Percentiles rank a stretch among this genome's conserved stretches.
Conservation (phyloP, 75 land plant species). For the Cryptomeria japonica region DNA sequence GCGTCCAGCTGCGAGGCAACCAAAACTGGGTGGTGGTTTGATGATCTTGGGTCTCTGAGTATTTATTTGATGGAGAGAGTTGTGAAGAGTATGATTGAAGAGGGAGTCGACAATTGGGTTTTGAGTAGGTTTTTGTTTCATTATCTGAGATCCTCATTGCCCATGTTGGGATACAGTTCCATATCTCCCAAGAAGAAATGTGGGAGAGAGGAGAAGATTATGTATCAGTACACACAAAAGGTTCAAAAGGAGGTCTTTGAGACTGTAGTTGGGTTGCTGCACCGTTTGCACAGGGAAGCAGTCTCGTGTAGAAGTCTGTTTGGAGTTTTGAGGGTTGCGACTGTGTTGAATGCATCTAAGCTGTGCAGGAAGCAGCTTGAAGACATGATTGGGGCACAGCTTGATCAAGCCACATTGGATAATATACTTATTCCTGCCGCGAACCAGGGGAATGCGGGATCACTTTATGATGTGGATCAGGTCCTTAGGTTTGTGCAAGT, state of each 20-base stretch:
- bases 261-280: slow-evolving; percentile 55
- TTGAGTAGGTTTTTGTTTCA: slow-evolving; percentile 72
- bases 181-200: slow-evolving; percentile 29
- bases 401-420: slow-evolving; percentile 82
- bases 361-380: slow-evolving; percentile 57
- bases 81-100: slow-evolving; percentile 46
- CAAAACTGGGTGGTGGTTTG: slow-evolving; percentile 80
- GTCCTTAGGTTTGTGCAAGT: slow-evolving; percentile 63
- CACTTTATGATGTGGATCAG: slow-evolving; percentile 81
- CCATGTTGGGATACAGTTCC: slow-evolving; percentile 30
- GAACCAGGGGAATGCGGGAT: slow-evolving; percentile 25
- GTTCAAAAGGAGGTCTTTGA: slow-evolving; percentile 45
- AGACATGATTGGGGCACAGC: slow-evolving; percentile 81
- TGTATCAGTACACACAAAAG: slow-evolving; percentile 20
- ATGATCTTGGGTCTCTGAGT: slow-evolving; percentile 59
- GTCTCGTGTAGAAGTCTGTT: slow-evolving; percentile 69
- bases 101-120: slow-evolving; percentile 40
- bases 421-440: slow-evolving; percentile 78
- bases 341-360: slow-evolving; percentile 41
- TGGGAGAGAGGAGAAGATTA: slow-evolving; percentile 20
- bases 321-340: slow-evolving; percentile 54
- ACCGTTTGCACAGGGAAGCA: slow-evolving; percentile 45
- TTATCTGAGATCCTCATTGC: slow-evolving; percentile 59
- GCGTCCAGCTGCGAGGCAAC: slow-evolving; percentile 52
- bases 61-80: slow-evolving; percentile 47